Conservation (phyloP, 2,329 filamentous ascomycete species). For the Nemania diffusa region DNA sequence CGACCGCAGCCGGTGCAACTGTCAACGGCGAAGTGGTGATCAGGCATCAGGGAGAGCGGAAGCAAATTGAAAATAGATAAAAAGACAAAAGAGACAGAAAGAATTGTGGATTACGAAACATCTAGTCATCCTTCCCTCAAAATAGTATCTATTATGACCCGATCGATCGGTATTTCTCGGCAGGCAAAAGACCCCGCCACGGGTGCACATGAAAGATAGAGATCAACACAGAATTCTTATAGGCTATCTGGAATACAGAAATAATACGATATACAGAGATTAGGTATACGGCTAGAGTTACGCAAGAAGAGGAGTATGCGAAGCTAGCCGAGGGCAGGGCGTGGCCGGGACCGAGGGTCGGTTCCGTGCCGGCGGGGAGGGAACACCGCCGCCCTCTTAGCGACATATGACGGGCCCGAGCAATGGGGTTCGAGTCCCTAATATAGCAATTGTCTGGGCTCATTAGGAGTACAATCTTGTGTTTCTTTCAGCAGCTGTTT, state of each 20-base stretch:
- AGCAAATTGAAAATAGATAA: neutral
- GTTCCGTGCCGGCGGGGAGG: slow-evolving; percentile 24
- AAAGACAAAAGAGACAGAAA: neutral
- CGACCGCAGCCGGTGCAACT: neutral
- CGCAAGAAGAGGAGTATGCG: neutral
- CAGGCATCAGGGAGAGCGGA: too few relatives aligned
- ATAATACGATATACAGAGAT: too few relatives aligned
- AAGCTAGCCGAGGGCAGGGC: neutral
- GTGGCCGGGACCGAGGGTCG: slow-evolving; percentile 28
- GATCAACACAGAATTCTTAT: neutral
- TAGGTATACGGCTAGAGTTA: neutral
- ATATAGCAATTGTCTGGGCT: slow-evolving; percentile 1
- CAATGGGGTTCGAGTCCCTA: neutral
- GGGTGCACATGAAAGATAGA: neutral
- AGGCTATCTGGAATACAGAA: neutral
- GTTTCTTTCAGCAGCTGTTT: neutral
- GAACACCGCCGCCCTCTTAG: slow-evolving; percentile 4
- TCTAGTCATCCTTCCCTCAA: slow-evolving; percentile 17
- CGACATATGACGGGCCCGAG: slow-evolving; percentile 21
- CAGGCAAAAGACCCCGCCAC: slow-evolving; percentile 11
- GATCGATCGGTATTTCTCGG: slow-evolving; percentile 3
- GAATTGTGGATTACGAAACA: slow-evolving; percentile 1
- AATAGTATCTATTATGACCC: slow-evolving; percentile 19
- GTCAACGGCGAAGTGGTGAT: neutral
- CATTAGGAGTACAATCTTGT: neutral